Base-by-base conservation (phyloP, 306 rosid species). In the Pterocarpus macrocarpus region DNA sequence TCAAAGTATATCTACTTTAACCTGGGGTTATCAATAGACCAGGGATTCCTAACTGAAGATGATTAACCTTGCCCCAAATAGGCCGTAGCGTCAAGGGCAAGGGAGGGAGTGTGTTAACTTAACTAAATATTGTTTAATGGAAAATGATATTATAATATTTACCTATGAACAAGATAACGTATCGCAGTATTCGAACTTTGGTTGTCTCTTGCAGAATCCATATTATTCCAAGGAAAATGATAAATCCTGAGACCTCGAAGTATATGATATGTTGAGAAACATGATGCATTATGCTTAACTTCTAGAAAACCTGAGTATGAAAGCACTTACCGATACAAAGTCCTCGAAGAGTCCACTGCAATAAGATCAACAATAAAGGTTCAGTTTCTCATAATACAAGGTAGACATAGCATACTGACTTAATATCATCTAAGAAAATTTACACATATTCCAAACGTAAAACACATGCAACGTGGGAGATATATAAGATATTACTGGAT, bases 321-420 rank as follows among this genome's bases (percentile, higher is more conserved):
- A 49, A 64, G 50, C 9, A 64, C 85, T 5, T 76, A 90, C 94
- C 94, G 36, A 87, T 85, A 68, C 92, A 91, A 45, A 91, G 94
- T 80, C 94, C 94, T 63, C 94, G 86, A 75, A 91, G 94, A 14
- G 90, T 91, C 94, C 94, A 91, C 94, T 88, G 88, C 75, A 76
- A 7, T 71, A 75, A 78, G 36, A 53, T 7, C 50, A 71, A 66
- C 5, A 44, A 57, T 6, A 16, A 50, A 49, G 41, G 65, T 59
- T 72, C 50, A 69, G 50, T 69, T 17, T 8, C 14, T 33, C n/a
- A 30, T 28, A 13, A 45, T 50, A 17, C n/a, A 64, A 68, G 65
- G 8, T 3, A 45, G 52, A 44, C 36, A 17, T 12, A 66, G 35
- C n/a, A 35, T 44, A 56, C 5, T 16, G 55, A 39, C 58, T 56